phyloP scores from a whole-genome alignment of 2,329 filamentous ascomycete genomes.

The Talaromyces pinophilus region DNA sequence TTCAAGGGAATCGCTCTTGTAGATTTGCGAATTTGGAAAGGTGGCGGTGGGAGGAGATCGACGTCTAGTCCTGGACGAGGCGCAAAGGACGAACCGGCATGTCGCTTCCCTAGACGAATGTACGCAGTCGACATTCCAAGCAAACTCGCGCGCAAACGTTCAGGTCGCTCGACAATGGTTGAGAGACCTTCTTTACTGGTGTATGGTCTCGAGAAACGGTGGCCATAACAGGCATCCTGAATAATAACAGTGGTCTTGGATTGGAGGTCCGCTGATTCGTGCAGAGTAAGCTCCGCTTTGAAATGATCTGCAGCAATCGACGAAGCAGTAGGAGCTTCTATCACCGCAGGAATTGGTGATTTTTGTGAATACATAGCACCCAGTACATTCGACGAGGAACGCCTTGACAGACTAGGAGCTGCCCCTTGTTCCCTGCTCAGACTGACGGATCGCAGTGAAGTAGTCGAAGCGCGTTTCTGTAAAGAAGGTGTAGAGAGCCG shows the following conservation, averaged over 20 bases:
- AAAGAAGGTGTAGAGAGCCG: slow-evolving; percentile 38
- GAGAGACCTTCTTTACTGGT: slow-evolving; percentile 69
- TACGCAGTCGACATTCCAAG: slow-evolving; percentile 85
- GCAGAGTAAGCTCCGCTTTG: slow-evolving; percentile 65
- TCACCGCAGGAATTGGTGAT: slow-evolving; percentile 27
- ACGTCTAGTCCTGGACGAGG: slow-evolving; percentile 65
- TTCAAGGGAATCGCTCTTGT: slow-evolving; percentile 68
- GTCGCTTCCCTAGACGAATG: slow-evolving; percentile 80
- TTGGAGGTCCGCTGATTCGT: slow-evolving; percentile 51
- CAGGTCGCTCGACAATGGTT: slow-evolving; percentile 89
- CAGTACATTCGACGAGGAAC: slow-evolving; percentile 35
- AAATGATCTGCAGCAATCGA: slow-evolving; percentile 69
- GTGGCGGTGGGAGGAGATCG: slow-evolving; percentile 59
- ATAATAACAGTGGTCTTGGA: slow-evolving; percentile 77
- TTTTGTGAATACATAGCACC: slow-evolving; percentile 34
- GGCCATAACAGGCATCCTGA: slow-evolving; percentile 92
- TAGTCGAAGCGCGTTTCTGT: slow-evolving; percentile 42
- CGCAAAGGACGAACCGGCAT: slow-evolving; percentile 69
- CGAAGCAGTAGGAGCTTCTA: slow-evolving; percentile 50
- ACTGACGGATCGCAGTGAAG: slow-evolving; percentile 39
- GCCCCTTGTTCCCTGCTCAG: slow-evolving; percentile 30
- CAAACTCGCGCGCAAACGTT: slow-evolving; percentile 80
- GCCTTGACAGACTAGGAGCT: slow-evolving; percentile 36
- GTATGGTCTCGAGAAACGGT: slow-evolving; percentile 82
- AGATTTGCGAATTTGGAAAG: slow-evolving; percentile 85